phyloP scores from a whole-genome alignment of 352 stramenopile genomes.

The Phytophthora citricola region DNA sequence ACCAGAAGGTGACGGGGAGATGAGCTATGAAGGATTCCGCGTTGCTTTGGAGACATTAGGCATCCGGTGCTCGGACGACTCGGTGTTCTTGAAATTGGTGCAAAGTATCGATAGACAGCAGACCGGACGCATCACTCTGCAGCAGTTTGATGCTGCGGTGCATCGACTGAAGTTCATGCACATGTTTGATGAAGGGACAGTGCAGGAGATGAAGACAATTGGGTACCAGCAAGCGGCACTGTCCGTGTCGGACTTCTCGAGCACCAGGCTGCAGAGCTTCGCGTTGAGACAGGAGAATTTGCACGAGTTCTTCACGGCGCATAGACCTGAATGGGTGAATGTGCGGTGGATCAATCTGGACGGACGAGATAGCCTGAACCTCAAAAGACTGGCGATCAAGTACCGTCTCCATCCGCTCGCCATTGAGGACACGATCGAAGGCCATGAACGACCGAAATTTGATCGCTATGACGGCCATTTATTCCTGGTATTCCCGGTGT shows the following conservation, averaged over 20 bases:
- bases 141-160: conserved; percentile 82
- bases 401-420: conserved; percentile 86
- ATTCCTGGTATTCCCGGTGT: conserved; percentile 84
- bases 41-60: conserved; percentile 68
- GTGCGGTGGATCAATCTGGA: conserved; percentile 91
- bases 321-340: conserved; percentile 79
- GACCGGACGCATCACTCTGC: conserved; percentile 56
- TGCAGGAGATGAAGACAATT: conserved; percentile 59
- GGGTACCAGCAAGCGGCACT: conserved; percentile 66
- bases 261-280: conserved; percentile 75
- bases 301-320: conserved; percentile 77
- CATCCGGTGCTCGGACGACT: conserved; percentile 74
- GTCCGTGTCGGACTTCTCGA: conserved; percentile 84
- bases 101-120: conserved; percentile 64
- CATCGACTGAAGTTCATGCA: conserved; percentile 90
- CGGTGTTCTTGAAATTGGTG: conserved; percentile 79
- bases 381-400: conserved; percentile 90
- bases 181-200: conserved; percentile 78
- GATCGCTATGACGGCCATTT: conserved; percentile 87
- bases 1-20: conserved; percentile 52
- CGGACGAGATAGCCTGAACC: conserved; percentile 77
- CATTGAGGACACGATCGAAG: conserved; percentile 88
- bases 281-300: conserved; percentile 53
- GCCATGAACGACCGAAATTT: conserved; percentile 88
- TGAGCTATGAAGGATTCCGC: conserved; percentile 69